Evolutionary conservation across 768 basidiomycete species (phyloP), one percentile per base, ranked within the genome.

Genomic region (Leccinum boreale): DNA sequence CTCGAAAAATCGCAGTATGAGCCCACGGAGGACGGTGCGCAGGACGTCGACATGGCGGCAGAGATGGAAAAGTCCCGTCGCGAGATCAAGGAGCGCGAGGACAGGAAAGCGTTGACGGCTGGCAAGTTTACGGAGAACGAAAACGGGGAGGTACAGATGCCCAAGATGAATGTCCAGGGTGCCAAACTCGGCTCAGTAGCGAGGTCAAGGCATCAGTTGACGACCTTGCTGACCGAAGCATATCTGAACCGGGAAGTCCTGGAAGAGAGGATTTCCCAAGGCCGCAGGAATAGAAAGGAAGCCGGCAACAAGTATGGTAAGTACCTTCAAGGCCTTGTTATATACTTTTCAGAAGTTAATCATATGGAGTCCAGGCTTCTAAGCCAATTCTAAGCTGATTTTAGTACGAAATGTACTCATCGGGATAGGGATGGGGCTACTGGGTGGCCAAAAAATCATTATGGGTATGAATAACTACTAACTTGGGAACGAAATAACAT

Each of bases 291-390:
- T 66, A 80, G 91, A 60, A 94, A 94, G 70, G 90, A 92, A 67
- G 91, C 92, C 0, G 92, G 92, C 10, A 93, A 91, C 73, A 94
- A 94, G 80, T 94, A 94, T 64, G 92, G 92, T 87, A 64, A 58
- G 81, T 74, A n/a, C 28, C 49, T 31, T 1, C 12, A 48, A 8
- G 3, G n/a, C 26, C 8, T 12, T 3, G 4, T 6, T 21, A 11
- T 17, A 31, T 33, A 2, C 26, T 36, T 23, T 24, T 21, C 7
- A 4, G 7, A n/a, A 10, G 23, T 33, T 57, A 5, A 60, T 23
- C 9, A 11, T 31, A 12, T 28, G 21, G 9, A 8, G 24, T 53
- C 4, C 42, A 71, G 71, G 70, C 21, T 71, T 71, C 59, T 71
- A 63, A 33, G 45, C 52, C 17, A 9, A 8, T 71, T 71, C 59